phyloP scores from a whole-genome alignment of 31 red algal species.

The Asparagopsis taxiformis region DNA sequence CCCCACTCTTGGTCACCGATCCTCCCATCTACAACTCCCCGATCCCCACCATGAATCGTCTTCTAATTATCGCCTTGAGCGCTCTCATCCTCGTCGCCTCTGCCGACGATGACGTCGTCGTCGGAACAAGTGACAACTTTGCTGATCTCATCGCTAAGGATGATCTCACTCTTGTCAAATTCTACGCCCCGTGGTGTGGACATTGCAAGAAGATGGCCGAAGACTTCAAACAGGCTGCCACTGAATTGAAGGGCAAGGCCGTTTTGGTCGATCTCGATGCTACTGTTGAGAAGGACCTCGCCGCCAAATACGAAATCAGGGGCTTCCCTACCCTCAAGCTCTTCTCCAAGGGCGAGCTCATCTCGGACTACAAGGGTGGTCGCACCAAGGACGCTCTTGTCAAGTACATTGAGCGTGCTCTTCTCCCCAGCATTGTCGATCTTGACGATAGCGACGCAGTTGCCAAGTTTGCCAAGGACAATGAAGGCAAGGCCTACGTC shows the following conservation, averaged over 20 bases:
- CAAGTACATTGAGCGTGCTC: slow-evolving; percentile 76
- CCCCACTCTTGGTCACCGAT: background rate
- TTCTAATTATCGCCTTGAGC: slow-evolving; percentile 11
- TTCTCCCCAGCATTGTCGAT: slow-evolving; percentile 53
- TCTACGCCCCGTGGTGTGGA: slow-evolving; percentile 98
- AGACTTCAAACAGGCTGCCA: slow-evolving; percentile 87
- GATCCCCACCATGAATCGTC: slow-evolving; percentile 37
- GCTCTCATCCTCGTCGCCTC: slow-evolving; percentile 16
- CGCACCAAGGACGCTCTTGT: slow-evolving; percentile 89
- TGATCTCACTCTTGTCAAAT: slow-evolving; percentile 90
- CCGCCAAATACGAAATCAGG: slow-evolving; percentile 76
- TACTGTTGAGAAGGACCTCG: slow-evolving; percentile 92
- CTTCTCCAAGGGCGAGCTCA: slow-evolving; percentile 91
- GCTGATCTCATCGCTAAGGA: slow-evolving; percentile 68
- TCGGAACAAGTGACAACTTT: slow-evolving; percentile 85
- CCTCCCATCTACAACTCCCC: background rate
- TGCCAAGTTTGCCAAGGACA: slow-evolving; percentile 44
- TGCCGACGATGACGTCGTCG: slow-evolving; percentile 69
- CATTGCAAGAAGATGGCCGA: slow-evolving; percentile 98
- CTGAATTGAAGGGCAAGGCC: slow-evolving; percentile 81
- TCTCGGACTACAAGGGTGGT: slow-evolving; percentile 94
- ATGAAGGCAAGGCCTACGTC: slow-evolving; percentile 53
- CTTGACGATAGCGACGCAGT: slow-evolving; percentile 58
- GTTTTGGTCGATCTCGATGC: slow-evolving; percentile 93
- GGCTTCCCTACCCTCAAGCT: slow-evolving; percentile 99